Conservation (phyloP, 2,329 filamentous ascomycete genomes). For the Ophiostoma ips region DNA sequence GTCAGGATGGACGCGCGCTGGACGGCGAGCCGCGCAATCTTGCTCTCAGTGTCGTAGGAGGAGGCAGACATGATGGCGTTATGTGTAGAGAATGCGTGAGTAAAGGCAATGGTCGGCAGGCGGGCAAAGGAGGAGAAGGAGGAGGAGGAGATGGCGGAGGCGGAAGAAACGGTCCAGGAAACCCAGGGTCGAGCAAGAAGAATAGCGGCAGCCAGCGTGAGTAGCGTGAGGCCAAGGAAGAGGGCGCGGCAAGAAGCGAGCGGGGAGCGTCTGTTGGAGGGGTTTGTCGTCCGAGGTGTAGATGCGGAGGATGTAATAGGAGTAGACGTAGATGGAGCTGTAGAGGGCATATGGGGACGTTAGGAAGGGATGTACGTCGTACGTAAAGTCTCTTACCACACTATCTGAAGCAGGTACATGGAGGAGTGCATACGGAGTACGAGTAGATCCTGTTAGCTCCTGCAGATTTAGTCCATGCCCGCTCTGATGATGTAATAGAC, state of each 20-base stretch:
- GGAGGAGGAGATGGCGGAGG: background rate
- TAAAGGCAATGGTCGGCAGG: background rate
- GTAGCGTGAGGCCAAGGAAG: background rate
- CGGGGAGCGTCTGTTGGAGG: no score
- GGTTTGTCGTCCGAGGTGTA: no score
- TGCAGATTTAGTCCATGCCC: no score
- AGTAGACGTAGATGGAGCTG: no score
- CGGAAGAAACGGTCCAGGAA: background rate
- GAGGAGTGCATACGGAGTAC: no score
- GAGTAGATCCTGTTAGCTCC: no score
- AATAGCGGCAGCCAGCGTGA: background rate
- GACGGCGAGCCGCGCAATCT: slow-evolving; percentile 75
- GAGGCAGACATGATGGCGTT: slow-evolving; percentile 18
- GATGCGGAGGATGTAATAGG: no score
- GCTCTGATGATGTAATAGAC: no score
- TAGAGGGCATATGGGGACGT: no score
- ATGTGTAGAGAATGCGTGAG: background rate
- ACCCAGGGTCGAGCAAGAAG: background rate
- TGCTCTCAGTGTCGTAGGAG: slow-evolving; percentile 67
- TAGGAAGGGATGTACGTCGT: no score
- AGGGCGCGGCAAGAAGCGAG: background rate
- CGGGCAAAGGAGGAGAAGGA: background rate
- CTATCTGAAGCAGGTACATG: no score
- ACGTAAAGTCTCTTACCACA: no score
- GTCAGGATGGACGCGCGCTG: slow-evolving; percentile 54